Evolutionary conservation across 1,139 yeast genomes (phyloP).

Genomic region (Kodamaea sp.): DNA sequence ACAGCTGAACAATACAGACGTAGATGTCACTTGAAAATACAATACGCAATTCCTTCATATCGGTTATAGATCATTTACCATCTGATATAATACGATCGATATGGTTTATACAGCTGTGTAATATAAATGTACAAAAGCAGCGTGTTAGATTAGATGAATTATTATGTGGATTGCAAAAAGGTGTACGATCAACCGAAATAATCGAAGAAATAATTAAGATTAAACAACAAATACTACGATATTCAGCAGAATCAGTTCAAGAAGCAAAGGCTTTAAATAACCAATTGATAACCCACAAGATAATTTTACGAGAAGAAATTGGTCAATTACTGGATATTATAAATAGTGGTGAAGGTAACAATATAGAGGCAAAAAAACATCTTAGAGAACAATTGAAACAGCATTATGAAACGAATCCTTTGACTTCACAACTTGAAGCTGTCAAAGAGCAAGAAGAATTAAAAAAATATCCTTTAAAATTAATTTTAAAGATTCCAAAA

Average conservation of each 20-base stretch:
- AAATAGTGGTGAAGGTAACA: slow-evolving; percentile 10
- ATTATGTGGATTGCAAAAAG: slow-evolving; percentile 6
- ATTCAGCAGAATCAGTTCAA: slow-evolving; percentile 28
- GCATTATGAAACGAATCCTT: slow-evolving; percentile 37
- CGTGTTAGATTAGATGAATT: slow-evolving; percentile 8
- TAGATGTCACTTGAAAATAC: neutral
- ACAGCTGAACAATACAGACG: neutral
- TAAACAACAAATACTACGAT: slow-evolving; percentile 13
- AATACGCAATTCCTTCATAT: slow-evolving; percentile 33
- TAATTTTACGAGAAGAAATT: slow-evolving; percentile 29
- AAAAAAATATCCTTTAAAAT: slow-evolving; percentile 21
- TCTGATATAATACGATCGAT: slow-evolving; percentile 44
- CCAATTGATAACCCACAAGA: slow-evolving; percentile 33
- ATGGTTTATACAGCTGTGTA: slow-evolving; percentile 44
- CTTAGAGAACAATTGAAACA: slow-evolving; percentile 30
- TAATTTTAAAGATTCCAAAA: slow-evolving; percentile 28
- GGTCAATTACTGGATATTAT: slow-evolving; percentile 24
- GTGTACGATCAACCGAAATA: slow-evolving; percentile 6
- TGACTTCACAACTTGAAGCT: slow-evolving; percentile 41
- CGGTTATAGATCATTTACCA: slow-evolving; percentile 46
- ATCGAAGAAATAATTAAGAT: slow-evolving; percentile 11
- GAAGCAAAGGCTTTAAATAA: slow-evolving; percentile 35
- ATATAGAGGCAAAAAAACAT: slow-evolving; percentile 16
- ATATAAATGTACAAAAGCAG: slow-evolving; percentile 26
- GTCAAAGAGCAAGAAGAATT: slow-evolving; percentile 26